Evolutionary conservation across 768 basidiomycete genomes (phyloP).

Genomic region (Mycena capillaripes): DNA sequence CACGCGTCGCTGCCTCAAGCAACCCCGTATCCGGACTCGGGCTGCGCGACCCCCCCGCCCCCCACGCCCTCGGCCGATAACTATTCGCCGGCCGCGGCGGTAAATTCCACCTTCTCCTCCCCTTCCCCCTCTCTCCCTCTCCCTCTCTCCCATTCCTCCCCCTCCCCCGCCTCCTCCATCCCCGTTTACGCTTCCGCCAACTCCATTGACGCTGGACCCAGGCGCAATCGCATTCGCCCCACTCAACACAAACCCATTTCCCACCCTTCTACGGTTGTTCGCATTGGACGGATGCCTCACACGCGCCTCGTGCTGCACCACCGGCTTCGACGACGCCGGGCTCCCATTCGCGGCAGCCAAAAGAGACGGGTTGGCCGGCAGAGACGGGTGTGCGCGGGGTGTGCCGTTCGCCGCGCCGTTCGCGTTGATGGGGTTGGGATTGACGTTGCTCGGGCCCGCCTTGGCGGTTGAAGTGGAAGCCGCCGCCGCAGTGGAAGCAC

Average conservation of each 20-base stretch:
- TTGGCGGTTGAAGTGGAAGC: constrained; percentile 9
- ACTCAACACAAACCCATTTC: not conserved
- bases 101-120: constrained; percentile 9
- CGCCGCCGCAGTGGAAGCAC: constrained; percentile 41
- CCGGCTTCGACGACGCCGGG: not conserved
- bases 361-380: constrained; percentile 21
- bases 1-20: constrained; percentile 59
- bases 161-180: not conserved
- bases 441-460: not conserved
- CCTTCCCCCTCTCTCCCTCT: constrained; percentile 4
- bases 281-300: not conserved
- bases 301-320: constrained; percentile 4
- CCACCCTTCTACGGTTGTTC: not conserved
- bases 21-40: constrained; percentile 59
- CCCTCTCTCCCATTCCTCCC: constrained; percentile 10
- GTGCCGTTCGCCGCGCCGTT: constrained; percentile 4
- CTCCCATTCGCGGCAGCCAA: not conserved
- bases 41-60: not conserved
- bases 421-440: not conserved
- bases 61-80: constrained; percentile 30
- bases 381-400: constrained; percentile 11
- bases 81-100: constrained; percentile 21
- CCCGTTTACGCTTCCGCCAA: not conserved
- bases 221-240: constrained; percentile 24
- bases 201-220: not conserved